phyloP scores from a whole-genome alignment of 768 basidiomycete species.

The Boletus fagicola region DNA sequence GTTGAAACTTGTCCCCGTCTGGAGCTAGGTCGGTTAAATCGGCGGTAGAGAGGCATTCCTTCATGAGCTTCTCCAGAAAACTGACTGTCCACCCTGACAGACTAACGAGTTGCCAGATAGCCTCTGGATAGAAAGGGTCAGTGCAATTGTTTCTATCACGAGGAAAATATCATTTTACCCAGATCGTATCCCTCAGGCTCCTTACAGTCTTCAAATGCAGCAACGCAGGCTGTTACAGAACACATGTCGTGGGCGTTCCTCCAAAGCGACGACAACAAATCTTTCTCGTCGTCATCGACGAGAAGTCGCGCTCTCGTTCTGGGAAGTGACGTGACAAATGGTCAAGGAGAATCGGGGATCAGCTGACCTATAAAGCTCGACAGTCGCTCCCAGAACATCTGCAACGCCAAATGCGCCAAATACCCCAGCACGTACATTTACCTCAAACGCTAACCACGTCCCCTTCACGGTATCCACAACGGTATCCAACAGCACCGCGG shows the following conservation, averaged over 20 bases:
- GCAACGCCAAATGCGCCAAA: slow-evolving; percentile 38
- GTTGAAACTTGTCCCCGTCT: slow-evolving; percentile 10
- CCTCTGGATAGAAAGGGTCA: slow-evolving; percentile 41
- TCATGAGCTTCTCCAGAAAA: slow-evolving; percentile 62
- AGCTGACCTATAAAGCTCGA: slow-evolving; percentile 37
- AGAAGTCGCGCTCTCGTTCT: slow-evolving; percentile 35
- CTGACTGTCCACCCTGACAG: slow-evolving; percentile 60
- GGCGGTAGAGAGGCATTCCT: slow-evolving; percentile 42
- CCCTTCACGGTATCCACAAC: slow-evolving; percentile 48
- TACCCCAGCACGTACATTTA: slow-evolving; percentile 37
- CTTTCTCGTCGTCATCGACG: slow-evolving; percentile 36
- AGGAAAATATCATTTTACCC: slow-evolving; percentile 37
- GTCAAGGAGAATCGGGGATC: neutral
- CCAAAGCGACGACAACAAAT: slow-evolving; percentile 48
- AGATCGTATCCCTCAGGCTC: slow-evolving; percentile 63
- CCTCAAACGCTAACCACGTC: slow-evolving; percentile 46
- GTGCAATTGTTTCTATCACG: neutral
- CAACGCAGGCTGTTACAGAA: slow-evolving; percentile 56
- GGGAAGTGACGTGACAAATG: slow-evolving; percentile 7
- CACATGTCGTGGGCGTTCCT: slow-evolving; percentile 64
- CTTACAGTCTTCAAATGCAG: slow-evolving; percentile 65
- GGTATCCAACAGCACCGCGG: slow-evolving; percentile 40
- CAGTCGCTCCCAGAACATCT: slow-evolving; percentile 51
- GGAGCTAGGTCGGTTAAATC: slow-evolving; percentile 23
- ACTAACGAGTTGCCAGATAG: slow-evolving; percentile 70